These are phyloP conservation scores for Lentinus tigrinus DNA, from an alignment of 768 basidiomycete genomes.

Conservation along the genomic window DNA sequence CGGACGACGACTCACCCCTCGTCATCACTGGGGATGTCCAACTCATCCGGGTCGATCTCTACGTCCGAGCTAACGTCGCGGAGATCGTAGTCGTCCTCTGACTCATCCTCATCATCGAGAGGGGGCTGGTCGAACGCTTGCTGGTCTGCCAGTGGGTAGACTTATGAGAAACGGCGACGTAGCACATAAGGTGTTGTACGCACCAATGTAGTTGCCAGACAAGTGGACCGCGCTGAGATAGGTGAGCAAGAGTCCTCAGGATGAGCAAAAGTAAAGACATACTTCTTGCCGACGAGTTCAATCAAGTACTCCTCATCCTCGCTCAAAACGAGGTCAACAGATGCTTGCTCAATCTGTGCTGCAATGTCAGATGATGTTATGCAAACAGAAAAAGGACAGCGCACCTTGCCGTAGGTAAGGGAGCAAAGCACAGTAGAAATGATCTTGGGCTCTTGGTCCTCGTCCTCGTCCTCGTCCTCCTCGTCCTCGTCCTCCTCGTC, in stretches of 20 bases:
- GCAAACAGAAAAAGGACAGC: conserved; percentile 15
- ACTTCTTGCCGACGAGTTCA: conserved; percentile 83
- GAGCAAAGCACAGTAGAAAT: conserved; percentile 69
- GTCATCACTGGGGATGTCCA: conserved; percentile 49
- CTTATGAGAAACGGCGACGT: background rate
- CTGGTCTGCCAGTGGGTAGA: conserved; percentile 45
- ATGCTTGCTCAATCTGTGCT: conserved; percentile 71
- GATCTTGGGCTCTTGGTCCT: conserved; percentile 19
- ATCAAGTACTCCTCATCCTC: conserved; percentile 65
- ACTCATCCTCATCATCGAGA: conserved; percentile 44
- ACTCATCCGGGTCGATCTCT: conserved; percentile 64
- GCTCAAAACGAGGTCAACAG: conserved; percentile 68
- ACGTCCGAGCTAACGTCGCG: conserved; percentile 82
- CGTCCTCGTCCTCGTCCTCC: conserved; percentile 47
- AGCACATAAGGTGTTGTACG: conserved; percentile 13
- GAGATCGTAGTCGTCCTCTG: conserved; percentile 63
- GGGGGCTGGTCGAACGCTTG: conserved; percentile 46
- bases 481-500: conserved; percentile 42
- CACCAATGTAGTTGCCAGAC: conserved; percentile 84
- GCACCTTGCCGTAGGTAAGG: conserved; percentile 78
- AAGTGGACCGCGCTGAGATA: conserved; percentile 63
- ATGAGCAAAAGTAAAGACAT: conserved; percentile 17
- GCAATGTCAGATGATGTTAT: background rate
- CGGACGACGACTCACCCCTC: conserved; percentile 21
- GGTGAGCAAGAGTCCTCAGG: background rate